These are phyloP conservation scores for Melocanna baccifera DNA, from an alignment of 176 grass and related monocot species.

Conservation along the genomic window DNA sequence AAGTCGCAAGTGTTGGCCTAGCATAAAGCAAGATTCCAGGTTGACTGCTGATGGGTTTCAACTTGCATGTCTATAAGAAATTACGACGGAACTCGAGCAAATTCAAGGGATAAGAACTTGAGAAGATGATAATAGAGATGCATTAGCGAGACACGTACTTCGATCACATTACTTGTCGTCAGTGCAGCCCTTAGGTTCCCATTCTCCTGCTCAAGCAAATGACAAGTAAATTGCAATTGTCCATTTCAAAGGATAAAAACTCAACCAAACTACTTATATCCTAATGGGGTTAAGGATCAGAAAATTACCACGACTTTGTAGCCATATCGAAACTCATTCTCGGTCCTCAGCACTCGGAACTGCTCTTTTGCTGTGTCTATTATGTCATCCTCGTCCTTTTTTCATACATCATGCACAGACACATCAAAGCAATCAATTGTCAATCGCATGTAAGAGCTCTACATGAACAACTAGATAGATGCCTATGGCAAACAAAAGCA, in stretches of 20 bases:
- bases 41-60: not conserved
- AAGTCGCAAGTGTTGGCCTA: too few relatives aligned
- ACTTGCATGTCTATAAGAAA: not conserved
- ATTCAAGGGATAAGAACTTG: not conserved
- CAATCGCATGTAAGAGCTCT: too few relatives aligned
- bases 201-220: slow-evolving; percentile 67
- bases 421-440: too few relatives aligned
- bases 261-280: not conserved
- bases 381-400: too few relatives aligned
- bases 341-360: too few relatives aligned
- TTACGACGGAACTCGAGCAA: not conserved
- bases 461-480: too few relatives aligned
- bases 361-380: too few relatives aligned
- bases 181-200: slow-evolving; percentile 73
- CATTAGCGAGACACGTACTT: slow-evolving; percentile 45
- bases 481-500: too few relatives aligned
- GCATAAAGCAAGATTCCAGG: too few relatives aligned
- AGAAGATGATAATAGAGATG: not conserved
- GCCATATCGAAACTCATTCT: too few relatives aligned
- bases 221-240: not conserved
- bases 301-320: slow-evolving; percentile 91
- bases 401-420: too few relatives aligned
- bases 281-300: not conserved
- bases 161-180: slow-evolving; percentile 62
- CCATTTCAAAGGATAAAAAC: not conserved